Conservation (phyloP, 495 filamentous ascomycete species). For the Achaetomiella virescens region DNA sequence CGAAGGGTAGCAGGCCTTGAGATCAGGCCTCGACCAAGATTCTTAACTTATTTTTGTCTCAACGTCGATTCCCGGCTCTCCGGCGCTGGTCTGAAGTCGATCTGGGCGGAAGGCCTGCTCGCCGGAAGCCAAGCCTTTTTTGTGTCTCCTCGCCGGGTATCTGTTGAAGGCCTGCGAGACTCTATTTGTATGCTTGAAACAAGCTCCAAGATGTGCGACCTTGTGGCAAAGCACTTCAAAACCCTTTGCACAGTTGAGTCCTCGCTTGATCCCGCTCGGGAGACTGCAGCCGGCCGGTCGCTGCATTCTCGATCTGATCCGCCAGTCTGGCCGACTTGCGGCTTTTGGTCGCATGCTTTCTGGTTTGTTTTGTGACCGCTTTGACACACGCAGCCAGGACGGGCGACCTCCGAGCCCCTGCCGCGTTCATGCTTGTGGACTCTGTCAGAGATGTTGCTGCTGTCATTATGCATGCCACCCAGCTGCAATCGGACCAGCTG, state of each 20-base stretch:
- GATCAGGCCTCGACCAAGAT: neutral
- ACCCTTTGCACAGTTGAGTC: no score
- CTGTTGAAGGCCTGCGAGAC: neutral
- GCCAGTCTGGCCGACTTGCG: neutral
- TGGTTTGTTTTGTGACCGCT: neutral
- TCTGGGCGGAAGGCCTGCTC: neutral
- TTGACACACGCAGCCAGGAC: neutral
- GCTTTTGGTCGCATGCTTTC: neutral
- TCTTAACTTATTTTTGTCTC: neutral
- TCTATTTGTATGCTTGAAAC: neutral
- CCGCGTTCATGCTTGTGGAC: neutral
- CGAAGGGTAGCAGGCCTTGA: constrained; percentile 1
- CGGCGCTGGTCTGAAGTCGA: neutral
- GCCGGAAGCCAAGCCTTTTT: neutral
- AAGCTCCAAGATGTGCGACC: no score
- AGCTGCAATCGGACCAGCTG: no score
- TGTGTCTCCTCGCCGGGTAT: neutral
- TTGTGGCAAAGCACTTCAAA: no score
- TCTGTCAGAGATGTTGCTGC: neutral
- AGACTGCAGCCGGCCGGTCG: no score
- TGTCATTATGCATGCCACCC: neutral
- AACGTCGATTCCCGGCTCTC: neutral
- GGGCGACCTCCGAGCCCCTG: neutral
- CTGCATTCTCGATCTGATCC: neutral
- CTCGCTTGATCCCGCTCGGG: no score